These are phyloP conservation scores for Neurospora africana DNA, from an alignment of 495 filamentous ascomycete genomes.

Conservation along the genomic window DNA sequence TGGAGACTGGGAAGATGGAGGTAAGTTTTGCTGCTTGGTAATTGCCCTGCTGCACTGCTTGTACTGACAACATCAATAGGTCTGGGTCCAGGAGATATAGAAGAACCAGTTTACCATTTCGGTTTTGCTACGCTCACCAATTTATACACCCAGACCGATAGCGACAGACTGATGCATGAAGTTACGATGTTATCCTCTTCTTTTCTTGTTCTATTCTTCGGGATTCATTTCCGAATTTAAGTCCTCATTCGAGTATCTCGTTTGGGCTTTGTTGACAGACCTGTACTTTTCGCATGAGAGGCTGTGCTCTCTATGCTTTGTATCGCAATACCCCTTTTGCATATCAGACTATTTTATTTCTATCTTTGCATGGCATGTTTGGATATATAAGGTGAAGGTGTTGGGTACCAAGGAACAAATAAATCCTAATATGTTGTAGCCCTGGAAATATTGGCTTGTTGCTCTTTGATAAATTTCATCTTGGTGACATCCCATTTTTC, in stretches of 20 bases:
- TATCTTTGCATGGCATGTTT: background rate
- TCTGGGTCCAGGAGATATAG: conserved; percentile 57
- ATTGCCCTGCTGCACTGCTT: background rate
- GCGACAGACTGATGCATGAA: background rate
- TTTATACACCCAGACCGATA: background rate
- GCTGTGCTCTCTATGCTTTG: background rate
- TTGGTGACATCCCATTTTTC: background rate
- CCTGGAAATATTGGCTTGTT: background rate
- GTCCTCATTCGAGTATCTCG: background rate
- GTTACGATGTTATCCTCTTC: background rate
- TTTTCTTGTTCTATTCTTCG: background rate
- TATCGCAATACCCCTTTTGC: background rate
- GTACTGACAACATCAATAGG: conserved; percentile 32
- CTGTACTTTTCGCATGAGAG: background rate
- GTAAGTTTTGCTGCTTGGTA: conserved; percentile 41
- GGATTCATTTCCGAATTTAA: background rate
- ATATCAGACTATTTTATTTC: background rate
- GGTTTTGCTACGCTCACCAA: background rate
- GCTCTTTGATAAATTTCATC: background rate
- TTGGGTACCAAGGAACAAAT: background rate
- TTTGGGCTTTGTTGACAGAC: background rate
- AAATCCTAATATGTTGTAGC: background rate
- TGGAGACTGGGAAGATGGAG: conserved; percentile 92
- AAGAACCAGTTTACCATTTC: conserved; percentile 3
- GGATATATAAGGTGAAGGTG: background rate